Conservation (phyloP, 78 protist genomes). For the Planoprotostelium fungivorum region DNA sequence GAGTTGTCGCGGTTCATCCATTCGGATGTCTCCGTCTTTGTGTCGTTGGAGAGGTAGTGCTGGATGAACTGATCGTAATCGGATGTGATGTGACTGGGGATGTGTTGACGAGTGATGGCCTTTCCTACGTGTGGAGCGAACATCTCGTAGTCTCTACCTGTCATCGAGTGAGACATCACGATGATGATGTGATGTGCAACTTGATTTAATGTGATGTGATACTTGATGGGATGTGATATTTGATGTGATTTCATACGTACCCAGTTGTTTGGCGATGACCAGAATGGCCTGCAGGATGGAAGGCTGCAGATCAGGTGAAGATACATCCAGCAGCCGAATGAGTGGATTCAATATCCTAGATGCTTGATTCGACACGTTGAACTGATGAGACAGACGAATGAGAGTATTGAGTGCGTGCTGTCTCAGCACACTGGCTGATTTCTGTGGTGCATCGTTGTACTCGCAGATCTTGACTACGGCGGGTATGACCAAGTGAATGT, state of each 20-base stretch:
- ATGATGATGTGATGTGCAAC: no score
- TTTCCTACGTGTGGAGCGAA: background rate
- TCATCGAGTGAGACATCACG: background rate
- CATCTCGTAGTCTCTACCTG: background rate
- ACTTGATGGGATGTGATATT: no score
- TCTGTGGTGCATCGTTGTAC: slow-evolving; percentile 39
- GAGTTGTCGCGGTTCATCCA: background rate
- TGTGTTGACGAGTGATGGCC: background rate
- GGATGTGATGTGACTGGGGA: background rate
- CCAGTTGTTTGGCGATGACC: background rate
- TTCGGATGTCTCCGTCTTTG: background rate
- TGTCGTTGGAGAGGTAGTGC: background rate
- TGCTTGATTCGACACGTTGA: background rate
- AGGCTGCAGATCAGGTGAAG: background rate
- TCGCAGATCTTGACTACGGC: slow-evolving; percentile 74
- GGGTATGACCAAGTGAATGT: slow-evolving; percentile 88
- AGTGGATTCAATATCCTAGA: background rate
- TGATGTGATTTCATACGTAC: background rate
- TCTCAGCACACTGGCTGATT: background rate
- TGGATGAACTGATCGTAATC: background rate
- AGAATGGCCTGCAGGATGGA: background rate
- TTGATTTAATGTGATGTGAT: no score
- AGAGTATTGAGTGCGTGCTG: background rate
- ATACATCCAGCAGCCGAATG: background rate
- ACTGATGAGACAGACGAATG: background rate